These are phyloP conservation scores for Tanacetum coccineum DNA, from an alignment of 129 eudicot genomes.

Conservation along the genomic window DNA sequence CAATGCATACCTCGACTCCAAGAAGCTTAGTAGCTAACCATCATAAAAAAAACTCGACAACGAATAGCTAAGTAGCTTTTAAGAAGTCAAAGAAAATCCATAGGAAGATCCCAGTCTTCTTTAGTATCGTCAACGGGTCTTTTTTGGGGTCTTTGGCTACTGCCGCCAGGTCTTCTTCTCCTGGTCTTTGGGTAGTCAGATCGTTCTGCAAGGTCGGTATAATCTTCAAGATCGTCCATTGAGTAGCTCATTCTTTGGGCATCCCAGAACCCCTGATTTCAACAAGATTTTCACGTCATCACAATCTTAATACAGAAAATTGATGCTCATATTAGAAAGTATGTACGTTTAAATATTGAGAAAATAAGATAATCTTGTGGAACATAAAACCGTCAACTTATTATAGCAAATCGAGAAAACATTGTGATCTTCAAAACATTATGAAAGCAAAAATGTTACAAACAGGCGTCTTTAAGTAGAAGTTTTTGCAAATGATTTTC, in stretches of 20 bases:
- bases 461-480: too few species aligned
- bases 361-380: too few species aligned
- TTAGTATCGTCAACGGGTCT: constrained; percentile 27
- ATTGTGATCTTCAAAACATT: neutral
- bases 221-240: constrained; percentile 38
- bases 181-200: constrained; percentile 27
- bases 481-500: too few species aligned
- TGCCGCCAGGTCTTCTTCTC: constrained; percentile 14
- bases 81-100: constrained; percentile 55
- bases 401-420: neutral
- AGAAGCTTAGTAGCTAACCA: neutral
- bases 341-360: too few species aligned
- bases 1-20: neutral
- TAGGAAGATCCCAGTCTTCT: constrained; percentile 83
- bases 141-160: constrained; percentile 22
- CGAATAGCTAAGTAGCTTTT: neutral
- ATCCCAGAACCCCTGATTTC: constrained; percentile 63
- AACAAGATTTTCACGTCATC: neutral
- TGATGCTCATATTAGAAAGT: too few species aligned
- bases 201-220: constrained; percentile 29
- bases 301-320: too few species aligned
- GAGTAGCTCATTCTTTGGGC: constrained; percentile 39
- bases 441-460: neutral
- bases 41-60: neutral
- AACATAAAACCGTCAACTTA: too few species aligned